A percentile compares a stretch with the other conserved stretches of the same genome.
Conservation (phyloP, 1,284 basidiomycete genomes). For the Sutorius eximius region DNA sequence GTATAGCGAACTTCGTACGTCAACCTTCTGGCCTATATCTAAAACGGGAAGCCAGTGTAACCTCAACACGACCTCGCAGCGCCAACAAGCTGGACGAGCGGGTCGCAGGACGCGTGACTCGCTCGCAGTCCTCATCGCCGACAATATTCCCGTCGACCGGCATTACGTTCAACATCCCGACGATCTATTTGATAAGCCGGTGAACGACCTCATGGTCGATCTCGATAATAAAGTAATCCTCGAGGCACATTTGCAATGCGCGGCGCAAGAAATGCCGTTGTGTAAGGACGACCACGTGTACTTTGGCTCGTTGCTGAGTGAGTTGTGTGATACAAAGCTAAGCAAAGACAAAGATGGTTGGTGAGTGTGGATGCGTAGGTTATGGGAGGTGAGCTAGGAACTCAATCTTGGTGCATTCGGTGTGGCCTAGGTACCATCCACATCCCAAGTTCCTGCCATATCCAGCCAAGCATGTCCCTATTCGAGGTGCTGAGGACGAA, state of each 20-base stretch:
- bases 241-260: slow-evolving; percentile 88
- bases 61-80: slow-evolving; percentile 38
- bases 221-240: slow-evolving; percentile 70
- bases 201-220: slow-evolving; percentile 71
- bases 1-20: slow-evolving; percentile 73
- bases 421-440: slow-evolving; percentile 66
- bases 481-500: slow-evolving; percentile 78
- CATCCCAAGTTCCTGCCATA: slow-evolving; percentile 77
- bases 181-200: slow-evolving; percentile 63
- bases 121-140: slow-evolving; percentile 77
- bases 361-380: slow-evolving; percentile 41
- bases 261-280: slow-evolving; percentile 84
- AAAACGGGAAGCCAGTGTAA: background rate
- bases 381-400: background rate
- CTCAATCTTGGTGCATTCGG: background rate
- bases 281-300: slow-evolving; percentile 65
- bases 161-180: slow-evolving; percentile 76
- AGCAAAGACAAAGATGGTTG: slow-evolving; percentile 69
- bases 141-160: slow-evolving; percentile 73
- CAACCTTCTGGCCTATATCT: slow-evolving; percentile 2
- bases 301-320: slow-evolving; percentile 65
- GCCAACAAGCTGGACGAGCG: slow-evolving; percentile 88
- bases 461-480: slow-evolving; percentile 72
- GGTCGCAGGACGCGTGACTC: slow-evolving; percentile 83
- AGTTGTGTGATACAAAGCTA: slow-evolving; percentile 57